These are phyloP conservation scores for Tripterygium wilfordii DNA, from an alignment of 177 flowering plant species.

Conservation along the genomic window DNA sequence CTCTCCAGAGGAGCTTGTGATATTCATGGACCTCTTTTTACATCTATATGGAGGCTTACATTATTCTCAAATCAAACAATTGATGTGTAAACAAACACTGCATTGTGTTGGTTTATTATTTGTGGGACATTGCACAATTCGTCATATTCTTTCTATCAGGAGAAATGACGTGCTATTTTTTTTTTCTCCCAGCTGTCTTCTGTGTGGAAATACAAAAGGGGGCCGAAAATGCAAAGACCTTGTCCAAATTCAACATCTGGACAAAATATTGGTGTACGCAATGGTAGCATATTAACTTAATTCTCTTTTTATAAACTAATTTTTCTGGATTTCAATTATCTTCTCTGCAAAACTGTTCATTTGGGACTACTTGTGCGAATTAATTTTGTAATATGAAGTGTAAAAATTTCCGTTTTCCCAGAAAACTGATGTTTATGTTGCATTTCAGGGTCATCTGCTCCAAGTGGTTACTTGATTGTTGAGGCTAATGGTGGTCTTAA, in stretches of 20 bases:
- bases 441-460: slow-evolving; percentile 34
- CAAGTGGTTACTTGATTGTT: slow-evolving; percentile 59
- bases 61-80: too few species aligned
- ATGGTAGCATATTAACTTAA: not conserved
- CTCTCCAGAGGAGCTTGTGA: too few species aligned
- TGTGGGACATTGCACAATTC: not conserved
- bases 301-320: too few species aligned
- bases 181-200: slow-evolving; percentile 55
- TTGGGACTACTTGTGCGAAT: too few species aligned
- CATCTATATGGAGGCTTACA: too few species aligned
- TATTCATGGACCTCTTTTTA: too few species aligned
- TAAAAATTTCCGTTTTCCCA: not conserved
- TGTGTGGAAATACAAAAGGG: slow-evolving; percentile 62
- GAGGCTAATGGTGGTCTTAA: slow-evolving; percentile 93
- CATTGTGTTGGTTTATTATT: not conserved
- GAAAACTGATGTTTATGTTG: slow-evolving; percentile 8
- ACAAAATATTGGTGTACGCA: slow-evolving; percentile 16
- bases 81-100: too few species aligned
- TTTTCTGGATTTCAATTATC: too few species aligned
- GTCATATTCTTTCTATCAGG: not conserved
- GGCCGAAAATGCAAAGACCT: slow-evolving; percentile 42
- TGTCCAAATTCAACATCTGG: slow-evolving; percentile 36
- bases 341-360: too few species aligned
- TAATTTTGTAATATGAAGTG: not conserved
- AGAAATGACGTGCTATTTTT: slow-evolving; percentile 7